Evolutionary conservation across 192 early-diverging fungal genomes (phyloP).

Genomic region (Bifiguratus adelaidae): DNA sequence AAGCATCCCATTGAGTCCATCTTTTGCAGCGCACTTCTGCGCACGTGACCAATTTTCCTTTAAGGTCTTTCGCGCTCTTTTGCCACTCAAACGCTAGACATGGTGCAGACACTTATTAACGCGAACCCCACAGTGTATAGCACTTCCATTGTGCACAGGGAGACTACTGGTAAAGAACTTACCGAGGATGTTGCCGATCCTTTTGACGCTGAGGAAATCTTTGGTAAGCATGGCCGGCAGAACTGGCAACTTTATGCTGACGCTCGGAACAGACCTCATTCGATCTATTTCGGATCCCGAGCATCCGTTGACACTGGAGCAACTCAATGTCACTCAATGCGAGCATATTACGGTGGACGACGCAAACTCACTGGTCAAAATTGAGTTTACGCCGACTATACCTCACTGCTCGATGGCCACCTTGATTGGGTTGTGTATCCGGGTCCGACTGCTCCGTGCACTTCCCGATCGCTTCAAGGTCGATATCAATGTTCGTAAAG

Average conservation of each 20-base stretch:
- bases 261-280: constrained; percentile 57
- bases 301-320: constrained; percentile 94
- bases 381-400: constrained; percentile 95
- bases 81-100: not conserved
- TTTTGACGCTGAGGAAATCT: constrained; percentile 84
- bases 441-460: constrained; percentile 79
- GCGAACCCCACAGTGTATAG: constrained; percentile 78
- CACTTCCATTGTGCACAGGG: constrained; percentile 29
- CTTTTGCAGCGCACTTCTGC: no score
- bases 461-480: constrained; percentile 91
- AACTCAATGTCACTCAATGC: constrained; percentile 86
- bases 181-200: constrained; percentile 64
- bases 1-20: no score
- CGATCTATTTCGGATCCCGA: constrained; percentile 97
- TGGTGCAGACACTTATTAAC: constrained; percentile 42
- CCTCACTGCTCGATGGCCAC: constrained; percentile 99
- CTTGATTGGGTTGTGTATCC: constrained; percentile 93
- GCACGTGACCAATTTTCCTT: no score
- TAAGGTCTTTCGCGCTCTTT: not conserved
- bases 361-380: constrained; percentile 47
- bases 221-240: constrained; percentile 33
- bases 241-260: not conserved
- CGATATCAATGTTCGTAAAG: constrained; percentile 81
- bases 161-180: constrained; percentile 42
- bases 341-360: constrained; percentile 79